Evolutionary conservation across 2,329 filamentous ascomycete genomes (phyloP), one percentile per base, ranked within the genome.

Genomic region (Trichoderma arundinaceum): DNA sequence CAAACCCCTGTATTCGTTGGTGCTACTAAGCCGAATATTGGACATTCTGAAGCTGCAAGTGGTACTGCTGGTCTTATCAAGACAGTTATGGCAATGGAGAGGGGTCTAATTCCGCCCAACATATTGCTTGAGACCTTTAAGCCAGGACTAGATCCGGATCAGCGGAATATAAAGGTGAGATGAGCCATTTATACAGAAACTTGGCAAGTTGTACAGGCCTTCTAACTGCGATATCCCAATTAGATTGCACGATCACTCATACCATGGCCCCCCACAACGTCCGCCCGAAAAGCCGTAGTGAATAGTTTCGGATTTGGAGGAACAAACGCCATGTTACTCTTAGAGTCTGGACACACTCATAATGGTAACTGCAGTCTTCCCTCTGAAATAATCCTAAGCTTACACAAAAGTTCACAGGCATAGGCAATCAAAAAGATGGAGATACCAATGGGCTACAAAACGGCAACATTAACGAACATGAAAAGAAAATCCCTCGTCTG

Each of bases 221-320:
- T 15, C 41, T 58, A 35, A 58, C 22, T 13, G 2, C 5, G 33
- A 49, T 28, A 28, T 28, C 22, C 6, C 0, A 22, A 28, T 9
- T 49, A 60, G 57, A 49, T 60, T 33, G 59, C 59, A 1, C 48
- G 48, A 4, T 54, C 59, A 2, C 59, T 63, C 22, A 54, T 3
- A 1, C 60, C 60, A 4, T 63, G 60, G 60, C 60, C 60, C 3
- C 10, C 15, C 8, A 38, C 48, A 4, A 9, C 17, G 38, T 33
- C 49, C 5, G 44, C 12, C 0, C 66, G 64, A 4, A 68, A 69
- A 7, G 70, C 66, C 9, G 70, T 68, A 17, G 77, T 87, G 64
- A 86, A 86, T 71, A 84, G 80, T 66, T 87, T 87, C 69, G 85
- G 85, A 2, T 87, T 83, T 69, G 85, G 85, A 2, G 85, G 85